A percentile compares a stretch with the other conserved stretches of the same genome.
Conservation (phyloP, 345 rosid species). For the Linum lewisii region DNA sequence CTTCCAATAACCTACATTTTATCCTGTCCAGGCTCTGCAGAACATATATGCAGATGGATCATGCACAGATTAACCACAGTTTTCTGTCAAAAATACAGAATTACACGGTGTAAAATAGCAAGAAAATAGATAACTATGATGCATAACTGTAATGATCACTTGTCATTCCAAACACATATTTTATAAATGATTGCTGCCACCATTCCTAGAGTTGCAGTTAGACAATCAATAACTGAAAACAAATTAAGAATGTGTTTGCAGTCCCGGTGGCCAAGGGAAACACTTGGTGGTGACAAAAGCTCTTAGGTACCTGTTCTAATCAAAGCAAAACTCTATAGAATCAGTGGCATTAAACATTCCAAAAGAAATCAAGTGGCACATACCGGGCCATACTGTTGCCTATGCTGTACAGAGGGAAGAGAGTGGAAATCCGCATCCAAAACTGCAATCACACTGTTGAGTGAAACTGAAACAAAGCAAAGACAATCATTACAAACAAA, state of each 20-base stretch:
- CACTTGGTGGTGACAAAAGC: neutral
- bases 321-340: neutral
- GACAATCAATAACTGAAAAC: neutral
- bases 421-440: constrained; percentile 99
- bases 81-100: neutral
- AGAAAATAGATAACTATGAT: too few relatives aligned
- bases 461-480: constrained; percentile 59
- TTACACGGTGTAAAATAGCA: neutral
- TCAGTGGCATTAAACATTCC: neutral
- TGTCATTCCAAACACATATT: too few relatives aligned
- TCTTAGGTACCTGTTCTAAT: neutral
- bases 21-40: constrained; percentile 94
- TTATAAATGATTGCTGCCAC: neutral
- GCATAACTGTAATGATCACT: neutral
- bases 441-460: constrained; percentile 95
- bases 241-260: neutral
- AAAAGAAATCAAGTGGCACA: constrained; percentile 26
- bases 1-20: constrained; percentile 94
- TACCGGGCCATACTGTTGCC: constrained; percentile 99
- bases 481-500: neutral
- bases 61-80: neutral
- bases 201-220: neutral
- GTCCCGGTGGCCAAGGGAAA: neutral
- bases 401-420: constrained; percentile 82
- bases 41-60: constrained; percentile 14